phyloP scores from a whole-genome alignment of 176 grass and related monocot genomes.

The Rhipidocladum racemiflorum region DNA sequence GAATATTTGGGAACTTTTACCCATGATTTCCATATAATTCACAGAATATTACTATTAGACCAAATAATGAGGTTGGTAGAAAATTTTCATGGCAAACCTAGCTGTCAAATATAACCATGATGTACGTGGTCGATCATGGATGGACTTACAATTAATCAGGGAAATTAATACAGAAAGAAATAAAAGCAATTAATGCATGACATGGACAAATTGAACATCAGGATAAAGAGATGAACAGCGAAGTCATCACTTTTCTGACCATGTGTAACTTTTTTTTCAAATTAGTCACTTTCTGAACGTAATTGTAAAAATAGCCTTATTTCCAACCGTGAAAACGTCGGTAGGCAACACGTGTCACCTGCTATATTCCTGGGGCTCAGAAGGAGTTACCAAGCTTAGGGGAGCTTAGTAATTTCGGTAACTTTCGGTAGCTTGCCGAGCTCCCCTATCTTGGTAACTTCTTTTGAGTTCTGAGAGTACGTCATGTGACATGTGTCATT shows the following conservation, averaged over 20 bases:
- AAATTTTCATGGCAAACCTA: background rate
- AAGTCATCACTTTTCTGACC: too few relatives aligned
- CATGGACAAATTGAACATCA: background rate
- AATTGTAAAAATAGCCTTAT: too few relatives aligned
- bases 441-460: too few relatives aligned
- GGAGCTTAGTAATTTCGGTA: too few relatives aligned
- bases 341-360: too few relatives aligned
- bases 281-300: too few relatives aligned
- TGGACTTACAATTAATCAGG: background rate
- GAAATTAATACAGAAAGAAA: background rate
- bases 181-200: background rate
- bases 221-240: background rate
- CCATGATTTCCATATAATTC: background rate
- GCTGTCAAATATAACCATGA: background rate
- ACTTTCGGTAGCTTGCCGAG: too few relatives aligned
- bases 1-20: background rate
- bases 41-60: background rate
- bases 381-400: too few relatives aligned
- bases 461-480: too few relatives aligned
- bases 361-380: too few relatives aligned
- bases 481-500: too few relatives aligned
- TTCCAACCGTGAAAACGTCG: fast-evolving
- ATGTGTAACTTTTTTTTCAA: too few relatives aligned
- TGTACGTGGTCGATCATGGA: background rate
- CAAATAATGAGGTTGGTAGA: background rate